Evolutionary conservation across 257 asterid species (phyloP), one percentile per base, ranked within the genome.

Genomic region (Salvia rosmarinus): DNA sequence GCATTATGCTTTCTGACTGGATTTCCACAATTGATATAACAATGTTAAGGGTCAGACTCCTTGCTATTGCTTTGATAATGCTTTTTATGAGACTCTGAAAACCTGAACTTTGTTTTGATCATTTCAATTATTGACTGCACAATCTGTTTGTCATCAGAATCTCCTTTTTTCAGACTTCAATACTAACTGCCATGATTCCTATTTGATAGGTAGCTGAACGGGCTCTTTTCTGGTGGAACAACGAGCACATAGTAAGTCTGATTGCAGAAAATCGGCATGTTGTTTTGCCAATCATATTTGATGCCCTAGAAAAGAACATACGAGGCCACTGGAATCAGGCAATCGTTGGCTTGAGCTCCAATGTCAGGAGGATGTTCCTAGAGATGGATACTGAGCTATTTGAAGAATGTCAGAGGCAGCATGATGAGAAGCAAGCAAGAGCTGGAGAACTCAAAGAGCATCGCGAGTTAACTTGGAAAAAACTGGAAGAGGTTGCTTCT

Each of bases 171-270:
- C 58, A 4, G 30, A 13, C 30, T 13, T 25, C 1, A 9, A 3
- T 56, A 9, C 34, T 35, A 42, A 61, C 55, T 64, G 44, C 40
- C 67, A 9, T 25, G n/a, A 39, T 49, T 14, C 55, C 50, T 75
- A 49, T 39, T 20, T 68, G 80, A 71, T 88, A 92, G 98, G 98
- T 92, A 62, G 92, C 98, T 55, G 97, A 92, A 67, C 79, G 93
- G 28, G 97, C 98, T 44, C 98, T 90, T 76, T 92, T 90, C 84
- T 86, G 83, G 86, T 92, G 97, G 98, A 92, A 90, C 87, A 92
- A 92, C 6, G 98, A 90, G 74, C 96, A 88, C 79, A 87, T 92
- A 69, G 92, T 90, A 19, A 80, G 80, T 71, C 79, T 92, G 79
- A 87, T 92, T 50, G 98, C 90, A 3, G 91, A 87, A 82, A 82